Evolutionary conservation across 1,284 basidiomycete genomes (phyloP), one percentile per base, ranked within the genome.

Genomic region (Sparassis latifolia): DNA sequence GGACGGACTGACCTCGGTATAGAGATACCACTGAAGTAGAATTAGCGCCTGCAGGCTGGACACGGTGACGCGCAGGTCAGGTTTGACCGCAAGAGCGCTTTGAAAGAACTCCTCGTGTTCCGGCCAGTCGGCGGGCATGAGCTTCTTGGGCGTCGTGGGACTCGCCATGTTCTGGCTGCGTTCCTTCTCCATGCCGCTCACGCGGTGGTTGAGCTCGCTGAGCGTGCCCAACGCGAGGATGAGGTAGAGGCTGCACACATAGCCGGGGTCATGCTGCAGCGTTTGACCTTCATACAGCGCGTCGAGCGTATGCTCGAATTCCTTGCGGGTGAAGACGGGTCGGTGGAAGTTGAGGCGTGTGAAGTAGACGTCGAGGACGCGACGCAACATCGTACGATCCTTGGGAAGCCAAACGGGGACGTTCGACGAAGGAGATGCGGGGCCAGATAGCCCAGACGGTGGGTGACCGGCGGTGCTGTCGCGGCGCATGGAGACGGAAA

Each of bases 1-100:
- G 20, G 20, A 20, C 20, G 3, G 28, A 64, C 78, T 53, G 57
- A 87, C 89, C 76, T 91, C 89, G 27, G 84, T 89, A 59, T 91
- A 91, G 27, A 91, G 72, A 66, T 90, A 90, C 89, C 87, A 91
- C 50, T 91, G 89, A 39, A 91, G 66, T 5, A 91, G 66, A 32
- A 90, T 89, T 47, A 91, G 73, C 2, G 88, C 86, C 64, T 91
- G 88, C 52, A 91, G 67, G 62, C 86, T 88, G 4, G 83, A 82
- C 32, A 89, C 77, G 3, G 86, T 88, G 60, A 90, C 86, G 27
- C 84, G 78, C 41, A 91, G 69, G 55, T 91, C 86, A 6, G 87
- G 84, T 62, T 91, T 89, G 57, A 89, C 76, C 28, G 77, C 74
- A 3, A 91, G 66, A 3, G 88, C 87, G 31, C 83, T 75, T 54